A percentile compares a stretch with the other conserved stretches of the same genome.
Evolutionary conservation across 163 green algal genomes (phyloP).

Genomic region (Botryococcus braunii): DNA sequence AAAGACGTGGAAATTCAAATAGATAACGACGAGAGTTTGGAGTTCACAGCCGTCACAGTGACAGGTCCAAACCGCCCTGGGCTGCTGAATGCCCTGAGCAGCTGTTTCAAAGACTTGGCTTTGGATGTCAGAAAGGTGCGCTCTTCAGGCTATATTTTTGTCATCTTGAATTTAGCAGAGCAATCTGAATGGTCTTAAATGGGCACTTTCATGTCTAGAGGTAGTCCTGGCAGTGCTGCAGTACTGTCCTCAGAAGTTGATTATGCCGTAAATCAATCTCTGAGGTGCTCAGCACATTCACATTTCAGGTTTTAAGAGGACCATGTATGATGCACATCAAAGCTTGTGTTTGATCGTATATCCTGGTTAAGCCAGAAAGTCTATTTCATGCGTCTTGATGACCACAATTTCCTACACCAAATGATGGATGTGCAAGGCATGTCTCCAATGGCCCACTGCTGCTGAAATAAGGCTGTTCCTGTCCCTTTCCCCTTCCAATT

Average conservation of each 20-base stretch:
- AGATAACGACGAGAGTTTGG: conserved; percentile 49
- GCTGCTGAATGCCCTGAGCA: conserved; percentile 57
- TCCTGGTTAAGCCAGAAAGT: too few species aligned
- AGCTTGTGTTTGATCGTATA: too few species aligned
- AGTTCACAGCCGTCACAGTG: conserved; percentile 64
- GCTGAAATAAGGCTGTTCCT: too few species aligned
- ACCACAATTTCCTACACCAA: too few species aligned
- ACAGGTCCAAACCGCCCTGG: conserved; percentile 59
- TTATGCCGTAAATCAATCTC: conserved; percentile 1
- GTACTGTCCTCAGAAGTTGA: neutral
- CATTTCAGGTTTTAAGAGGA: neutral
- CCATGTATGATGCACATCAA: neutral
- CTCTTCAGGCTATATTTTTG: conserved; percentile 7
- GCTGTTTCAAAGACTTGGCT: conserved; percentile 62
- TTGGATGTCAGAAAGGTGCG: conserved; percentile 60
- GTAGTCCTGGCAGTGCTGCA: neutral
- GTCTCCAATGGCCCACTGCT: too few species aligned
- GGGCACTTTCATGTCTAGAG: neutral
- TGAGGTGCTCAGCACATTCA: neutral
- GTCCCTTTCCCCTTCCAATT: too few species aligned
- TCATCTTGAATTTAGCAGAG: conserved; percentile 43
- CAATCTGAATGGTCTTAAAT: conserved; percentile 2
- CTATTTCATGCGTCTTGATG: too few species aligned
- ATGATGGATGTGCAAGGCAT: too few species aligned
- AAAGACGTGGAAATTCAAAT: too few species aligned